Percentiles rank a stretch among this genome's conserved stretches.
Evolutionary conservation across 2,329 filamentous ascomycete genomes (phyloP).

Genomic region (Phaeosphaeriaceae sp.): DNA sequence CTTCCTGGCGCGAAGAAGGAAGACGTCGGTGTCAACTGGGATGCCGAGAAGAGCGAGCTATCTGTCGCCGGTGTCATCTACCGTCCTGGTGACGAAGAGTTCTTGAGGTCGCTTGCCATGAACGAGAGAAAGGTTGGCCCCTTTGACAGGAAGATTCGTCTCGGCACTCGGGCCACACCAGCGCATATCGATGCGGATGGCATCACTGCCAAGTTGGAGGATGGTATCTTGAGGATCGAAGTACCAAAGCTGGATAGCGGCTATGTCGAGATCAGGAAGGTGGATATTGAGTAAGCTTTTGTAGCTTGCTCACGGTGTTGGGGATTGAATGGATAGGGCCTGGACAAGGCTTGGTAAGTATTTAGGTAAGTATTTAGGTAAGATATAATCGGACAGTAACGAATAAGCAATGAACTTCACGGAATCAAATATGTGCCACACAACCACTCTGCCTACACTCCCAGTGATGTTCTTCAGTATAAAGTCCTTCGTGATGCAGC

Average conservation of each 20-base stretch:
- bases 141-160: slow-evolving; percentile 73
- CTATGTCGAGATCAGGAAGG: slow-evolving; percentile 63
- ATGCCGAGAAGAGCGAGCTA: slow-evolving; percentile 70
- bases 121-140: slow-evolving; percentile 75
- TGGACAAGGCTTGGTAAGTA: too few relatives aligned
- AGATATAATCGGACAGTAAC: neutral
- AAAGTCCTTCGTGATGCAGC: too few relatives aligned
- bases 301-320: neutral
- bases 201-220: slow-evolving; percentile 79
- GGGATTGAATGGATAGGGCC: too few relatives aligned
- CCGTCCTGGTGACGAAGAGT: slow-evolving; percentile 73
- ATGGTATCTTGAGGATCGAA: slow-evolving; percentile 78
- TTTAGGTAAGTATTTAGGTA: neutral
- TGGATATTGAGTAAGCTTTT: slow-evolving; percentile 55
- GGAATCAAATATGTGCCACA: neutral
- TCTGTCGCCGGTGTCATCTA: slow-evolving; percentile 76
- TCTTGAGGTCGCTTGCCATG: slow-evolving; percentile 66
- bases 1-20: slow-evolving; percentile 81
- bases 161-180: slow-evolving; percentile 62
- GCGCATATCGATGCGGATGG: slow-evolving; percentile 70
- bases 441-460: too few relatives aligned
- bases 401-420: neutral
- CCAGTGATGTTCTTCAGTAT: too few relatives aligned
- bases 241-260: slow-evolving; percentile 73
- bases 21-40: slow-evolving; percentile 79